Conservation (phyloP, 192 early-diverging fungal genomes). For the Coemansia sp. region DNA sequence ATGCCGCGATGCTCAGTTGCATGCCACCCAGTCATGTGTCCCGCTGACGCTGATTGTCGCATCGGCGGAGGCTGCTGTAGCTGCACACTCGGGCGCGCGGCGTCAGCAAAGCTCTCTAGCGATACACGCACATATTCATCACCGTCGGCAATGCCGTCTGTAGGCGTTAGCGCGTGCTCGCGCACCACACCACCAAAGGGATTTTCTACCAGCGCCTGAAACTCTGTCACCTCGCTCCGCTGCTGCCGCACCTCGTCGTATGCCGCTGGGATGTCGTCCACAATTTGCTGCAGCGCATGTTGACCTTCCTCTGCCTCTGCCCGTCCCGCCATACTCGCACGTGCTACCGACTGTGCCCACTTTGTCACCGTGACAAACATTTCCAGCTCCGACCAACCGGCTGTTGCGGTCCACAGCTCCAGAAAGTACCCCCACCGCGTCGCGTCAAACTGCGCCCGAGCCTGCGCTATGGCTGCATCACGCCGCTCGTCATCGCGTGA, state of each 20-base stretch:
- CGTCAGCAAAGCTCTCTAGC: slow-evolving; percentile 18
- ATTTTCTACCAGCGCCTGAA: slow-evolving; percentile 45
- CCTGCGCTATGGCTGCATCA: slow-evolving; percentile 32
- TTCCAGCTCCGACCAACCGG: slow-evolving; percentile 46
- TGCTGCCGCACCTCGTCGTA: slow-evolving; percentile 39
- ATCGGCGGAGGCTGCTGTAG: slow-evolving; percentile 12
- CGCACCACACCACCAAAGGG: slow-evolving; percentile 39
- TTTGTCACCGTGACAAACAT: slow-evolving; percentile 43
- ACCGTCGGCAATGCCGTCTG: slow-evolving; percentile 10
- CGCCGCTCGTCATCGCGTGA: slow-evolving; percentile 27
- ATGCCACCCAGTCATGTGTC: slow-evolving; percentile 5
- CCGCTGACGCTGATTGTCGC: slow-evolving; percentile 17
- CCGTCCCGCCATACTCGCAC: slow-evolving; percentile 13
- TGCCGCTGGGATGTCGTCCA: slow-evolving; percentile 19
- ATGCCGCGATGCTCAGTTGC: slow-evolving; percentile 11
- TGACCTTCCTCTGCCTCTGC: background rate
- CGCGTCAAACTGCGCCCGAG: slow-evolving; percentile 23
- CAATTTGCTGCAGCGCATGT: slow-evolving; percentile 17
- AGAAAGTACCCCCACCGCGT: slow-evolving; percentile 50
- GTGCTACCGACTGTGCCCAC: slow-evolving; percentile 44
- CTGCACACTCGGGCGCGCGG: slow-evolving; percentile 1
- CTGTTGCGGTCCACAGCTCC: slow-evolving; percentile 40
- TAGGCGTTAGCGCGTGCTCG: slow-evolving; percentile 33
- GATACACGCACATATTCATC: slow-evolving; percentile 48
- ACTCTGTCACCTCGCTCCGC: slow-evolving; percentile 41